A percentile compares a stretch with the other conserved stretches of the same genome.
phyloP scores from a whole-genome alignment of 2,329 filamentous ascomycete genomes.

The Ceratocystis alfenasii region DNA sequence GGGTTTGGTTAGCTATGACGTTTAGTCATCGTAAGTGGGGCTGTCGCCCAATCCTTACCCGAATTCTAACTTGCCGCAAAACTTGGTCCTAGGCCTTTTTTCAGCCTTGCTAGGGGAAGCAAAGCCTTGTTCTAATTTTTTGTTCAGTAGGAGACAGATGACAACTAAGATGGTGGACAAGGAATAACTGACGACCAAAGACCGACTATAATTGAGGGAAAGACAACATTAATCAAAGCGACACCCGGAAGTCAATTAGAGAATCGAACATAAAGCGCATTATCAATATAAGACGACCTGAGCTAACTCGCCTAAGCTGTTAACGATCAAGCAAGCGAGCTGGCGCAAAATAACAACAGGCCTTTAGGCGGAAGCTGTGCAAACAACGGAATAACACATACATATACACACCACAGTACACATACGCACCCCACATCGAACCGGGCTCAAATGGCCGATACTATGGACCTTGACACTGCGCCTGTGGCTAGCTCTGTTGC shows the following conservation, averaged over 20 bases:
- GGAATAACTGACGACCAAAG: too few species aligned
- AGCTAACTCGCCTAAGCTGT: too few species aligned
- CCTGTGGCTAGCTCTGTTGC: conserved; percentile 25
- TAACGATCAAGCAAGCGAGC: too few species aligned
- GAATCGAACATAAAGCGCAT: too few species aligned
- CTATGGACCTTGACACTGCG: conserved; percentile 45
- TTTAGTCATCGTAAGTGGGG: conserved; percentile 17
- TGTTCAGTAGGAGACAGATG: neutral
- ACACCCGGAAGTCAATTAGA: too few species aligned
- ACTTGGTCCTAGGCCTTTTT: neutral
- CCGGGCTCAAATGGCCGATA: conserved; percentile 37
- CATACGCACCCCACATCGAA: too few species aligned
- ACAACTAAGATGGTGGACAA: too few species aligned
- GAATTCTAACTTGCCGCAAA: neutral
- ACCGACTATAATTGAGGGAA: too few species aligned
- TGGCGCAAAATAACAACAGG: too few species aligned
- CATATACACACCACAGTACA: conserved; percentile 8
- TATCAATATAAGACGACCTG: too few species aligned
- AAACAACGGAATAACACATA: neutral
- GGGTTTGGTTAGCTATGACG: neutral
- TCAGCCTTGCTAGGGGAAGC: neutral
- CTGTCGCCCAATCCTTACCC: conserved; percentile 5
- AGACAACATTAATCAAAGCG: too few species aligned
- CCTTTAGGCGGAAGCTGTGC: too few species aligned
- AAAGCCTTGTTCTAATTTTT: neutral